Conservation (phyloP, 192 early-diverging fungal species). For the Jimgerdemannia flammicorona region DNA sequence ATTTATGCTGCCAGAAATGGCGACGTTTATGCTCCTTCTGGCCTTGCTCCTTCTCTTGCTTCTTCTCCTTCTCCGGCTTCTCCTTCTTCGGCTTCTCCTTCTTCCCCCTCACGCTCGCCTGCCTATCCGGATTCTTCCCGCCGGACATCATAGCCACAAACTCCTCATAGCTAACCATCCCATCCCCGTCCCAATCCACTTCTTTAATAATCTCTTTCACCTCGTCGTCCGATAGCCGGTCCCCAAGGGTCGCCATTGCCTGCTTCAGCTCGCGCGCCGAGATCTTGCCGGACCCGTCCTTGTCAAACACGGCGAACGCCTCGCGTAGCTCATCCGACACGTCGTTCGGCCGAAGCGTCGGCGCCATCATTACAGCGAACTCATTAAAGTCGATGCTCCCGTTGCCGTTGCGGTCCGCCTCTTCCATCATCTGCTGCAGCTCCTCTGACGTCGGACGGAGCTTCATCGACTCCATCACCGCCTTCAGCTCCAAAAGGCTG, state of each 20-base stretch:
- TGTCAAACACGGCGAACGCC: slow-evolving; percentile 32
- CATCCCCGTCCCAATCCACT: slow-evolving; percentile 25
- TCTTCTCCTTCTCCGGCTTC: too few species aligned
- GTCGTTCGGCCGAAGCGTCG: slow-evolving; percentile 18
- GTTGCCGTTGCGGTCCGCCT: slow-evolving; percentile 60
- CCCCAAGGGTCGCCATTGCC: slow-evolving; percentile 29
- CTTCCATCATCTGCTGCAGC: slow-evolving; percentile 62
- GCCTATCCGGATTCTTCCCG: slow-evolving; percentile 1
- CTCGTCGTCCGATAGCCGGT: slow-evolving; percentile 22
- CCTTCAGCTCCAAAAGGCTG: slow-evolving; percentile 26
- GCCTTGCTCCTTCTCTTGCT: too few species aligned
- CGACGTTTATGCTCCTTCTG: too few species aligned
- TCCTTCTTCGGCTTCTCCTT: not conserved
- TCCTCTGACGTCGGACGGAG: slow-evolving; percentile 54
- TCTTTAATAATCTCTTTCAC: slow-evolving; percentile 27
- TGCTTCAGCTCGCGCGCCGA: slow-evolving; percentile 17
- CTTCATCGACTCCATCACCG: slow-evolving; percentile 35
- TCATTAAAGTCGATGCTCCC: slow-evolving; percentile 58
- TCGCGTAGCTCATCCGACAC: slow-evolving; percentile 24
- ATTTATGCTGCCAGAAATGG: too few species aligned
- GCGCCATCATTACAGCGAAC: slow-evolving; percentile 57
- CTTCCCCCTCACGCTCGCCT: not conserved
- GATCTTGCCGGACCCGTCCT: slow-evolving; percentile 26
- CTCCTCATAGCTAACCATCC: slow-evolving; percentile 30
- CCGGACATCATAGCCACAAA: slow-evolving; percentile 31